Evolutionary conservation across 441 rosid genomes (phyloP).

Genomic region (Adansonia rubrostipa): DNA sequence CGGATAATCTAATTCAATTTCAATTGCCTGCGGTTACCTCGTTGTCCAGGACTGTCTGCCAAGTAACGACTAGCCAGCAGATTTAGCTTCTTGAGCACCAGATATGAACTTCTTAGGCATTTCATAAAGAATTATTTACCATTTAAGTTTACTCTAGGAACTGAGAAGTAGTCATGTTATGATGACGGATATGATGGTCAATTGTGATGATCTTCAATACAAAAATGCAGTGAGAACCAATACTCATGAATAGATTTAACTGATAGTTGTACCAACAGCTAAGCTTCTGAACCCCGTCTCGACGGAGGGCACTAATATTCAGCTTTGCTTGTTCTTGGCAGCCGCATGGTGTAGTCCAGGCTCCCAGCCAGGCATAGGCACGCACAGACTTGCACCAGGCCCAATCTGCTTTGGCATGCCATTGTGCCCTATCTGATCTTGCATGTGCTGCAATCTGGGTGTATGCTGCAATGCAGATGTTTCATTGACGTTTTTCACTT

Average conservation of each 20-base stretch:
- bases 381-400: conserved; percentile 28
- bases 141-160: background rate
- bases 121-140: background rate
- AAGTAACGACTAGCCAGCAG: too few species aligned
- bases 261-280: background rate
- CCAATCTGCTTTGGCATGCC: conserved; percentile 37
- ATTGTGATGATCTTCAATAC: background rate
- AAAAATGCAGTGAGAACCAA: conserved; percentile 2
- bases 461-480: conserved; percentile 35
- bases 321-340: conserved; percentile 35
- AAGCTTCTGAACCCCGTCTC: background rate
- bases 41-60: too few species aligned
- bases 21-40: too few species aligned
- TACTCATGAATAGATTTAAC: background rate
- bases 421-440: background rate
- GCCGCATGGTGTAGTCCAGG: conserved; percentile 35
- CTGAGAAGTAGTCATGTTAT: background rate
- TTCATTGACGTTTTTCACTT: conserved; percentile 36
- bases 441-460: background rate
- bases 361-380: conserved; percentile 40
- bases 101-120: background rate
- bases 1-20: background rate
- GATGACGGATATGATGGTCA: background rate
- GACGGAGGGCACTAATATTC: background rate
- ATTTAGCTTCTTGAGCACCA: too few species aligned